These are phyloP conservation scores for Stagonosporopsis vannaccii DNA, from an alignment of 2,329 filamentous ascomycete genomes.

Conservation along the genomic window DNA sequence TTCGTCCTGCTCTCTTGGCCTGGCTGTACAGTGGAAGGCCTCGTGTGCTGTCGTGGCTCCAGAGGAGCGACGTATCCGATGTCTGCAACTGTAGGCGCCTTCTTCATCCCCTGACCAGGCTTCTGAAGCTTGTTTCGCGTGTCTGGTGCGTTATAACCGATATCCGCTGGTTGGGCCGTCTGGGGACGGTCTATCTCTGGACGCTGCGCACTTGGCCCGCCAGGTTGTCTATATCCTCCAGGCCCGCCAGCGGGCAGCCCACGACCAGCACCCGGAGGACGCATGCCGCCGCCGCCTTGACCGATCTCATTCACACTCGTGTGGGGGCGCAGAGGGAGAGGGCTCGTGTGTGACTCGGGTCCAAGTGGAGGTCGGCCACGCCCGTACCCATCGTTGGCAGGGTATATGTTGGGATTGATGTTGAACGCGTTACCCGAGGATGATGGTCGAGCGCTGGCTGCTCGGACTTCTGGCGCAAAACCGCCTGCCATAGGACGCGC, in stretches of 20 bases:
- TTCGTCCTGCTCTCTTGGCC: constrained; percentile 44
- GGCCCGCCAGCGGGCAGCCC: constrained; percentile 42
- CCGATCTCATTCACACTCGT: constrained; percentile 48
- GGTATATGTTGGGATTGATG: constrained; percentile 56
- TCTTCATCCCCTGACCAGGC: constrained; percentile 38
- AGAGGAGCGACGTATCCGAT: constrained; percentile 50
- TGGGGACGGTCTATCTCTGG: constrained; percentile 48
- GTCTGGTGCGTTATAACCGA: constrained; percentile 54
- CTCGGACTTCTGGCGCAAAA: constrained; percentile 57
- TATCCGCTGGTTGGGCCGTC: constrained; percentile 51
- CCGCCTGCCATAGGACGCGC: constrained; percentile 48
- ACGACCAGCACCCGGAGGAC: constrained; percentile 39
- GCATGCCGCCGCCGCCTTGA: constrained; percentile 38
- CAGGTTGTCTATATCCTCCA: constrained; percentile 48
- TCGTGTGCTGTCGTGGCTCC: constrained; percentile 45
- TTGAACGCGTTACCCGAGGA: constrained; percentile 59
- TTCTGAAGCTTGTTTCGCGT: constrained; percentile 55
- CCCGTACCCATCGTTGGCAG: constrained; percentile 38
- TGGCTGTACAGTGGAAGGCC: constrained; percentile 45
- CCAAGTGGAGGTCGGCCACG: constrained; percentile 38
- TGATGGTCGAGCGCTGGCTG: constrained; percentile 57
- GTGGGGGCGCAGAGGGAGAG: constrained; percentile 46
- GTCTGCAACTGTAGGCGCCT: constrained; percentile 44
- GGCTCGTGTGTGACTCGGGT: constrained; percentile 36
- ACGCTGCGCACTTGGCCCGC: constrained; percentile 47